phyloP scores from a whole-genome alignment of 352 stramenopile species.

The Achlya hypogyna region DNA sequence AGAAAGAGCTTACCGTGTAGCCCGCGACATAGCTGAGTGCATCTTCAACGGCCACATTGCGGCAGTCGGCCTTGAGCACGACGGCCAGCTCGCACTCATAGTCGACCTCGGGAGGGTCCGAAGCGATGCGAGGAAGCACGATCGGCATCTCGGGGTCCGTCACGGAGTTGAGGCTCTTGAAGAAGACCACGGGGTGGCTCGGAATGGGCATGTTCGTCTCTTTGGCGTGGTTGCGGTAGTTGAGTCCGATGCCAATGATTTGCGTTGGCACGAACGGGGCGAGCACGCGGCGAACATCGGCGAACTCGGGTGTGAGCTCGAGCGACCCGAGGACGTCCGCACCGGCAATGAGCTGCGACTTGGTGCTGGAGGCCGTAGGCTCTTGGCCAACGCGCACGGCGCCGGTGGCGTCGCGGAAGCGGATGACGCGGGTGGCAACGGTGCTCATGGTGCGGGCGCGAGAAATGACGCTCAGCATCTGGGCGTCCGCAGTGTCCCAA shows the following conservation, averaged over 20 bases:
- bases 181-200: slow-evolving; percentile 77
- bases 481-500: background rate
- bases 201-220: slow-evolving; percentile 83
- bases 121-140: slow-evolving; percentile 64
- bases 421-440: slow-evolving; percentile 44
- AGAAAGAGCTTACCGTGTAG: slow-evolving; percentile 48
- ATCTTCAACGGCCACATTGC: slow-evolving; percentile 73
- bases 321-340: slow-evolving; percentile 58
- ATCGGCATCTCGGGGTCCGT: slow-evolving; percentile 68
- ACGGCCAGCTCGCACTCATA: slow-evolving; percentile 89
- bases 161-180: slow-evolving; percentile 75
- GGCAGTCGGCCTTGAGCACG: slow-evolving; percentile 70
- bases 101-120: slow-evolving; percentile 65
- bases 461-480: background rate
- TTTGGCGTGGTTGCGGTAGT: slow-evolving; percentile 83
- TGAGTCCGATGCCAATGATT: slow-evolving; percentile 83
- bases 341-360: slow-evolving; percentile 44
- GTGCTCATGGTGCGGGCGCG: slow-evolving; percentile 4
- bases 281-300: slow-evolving; percentile 60
- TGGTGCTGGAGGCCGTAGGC: slow-evolving; percentile 22
- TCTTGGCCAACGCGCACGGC: slow-evolving; percentile 48
- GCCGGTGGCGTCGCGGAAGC: slow-evolving; percentile 54
- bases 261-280: slow-evolving; percentile 68
- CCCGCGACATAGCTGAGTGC: slow-evolving; percentile 80
- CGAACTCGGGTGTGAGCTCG: slow-evolving; percentile 50